These are phyloP conservation scores for Choiromyces venosus DNA, from an alignment of 495 filamentous ascomycete genomes.

Conservation along the genomic window DNA sequence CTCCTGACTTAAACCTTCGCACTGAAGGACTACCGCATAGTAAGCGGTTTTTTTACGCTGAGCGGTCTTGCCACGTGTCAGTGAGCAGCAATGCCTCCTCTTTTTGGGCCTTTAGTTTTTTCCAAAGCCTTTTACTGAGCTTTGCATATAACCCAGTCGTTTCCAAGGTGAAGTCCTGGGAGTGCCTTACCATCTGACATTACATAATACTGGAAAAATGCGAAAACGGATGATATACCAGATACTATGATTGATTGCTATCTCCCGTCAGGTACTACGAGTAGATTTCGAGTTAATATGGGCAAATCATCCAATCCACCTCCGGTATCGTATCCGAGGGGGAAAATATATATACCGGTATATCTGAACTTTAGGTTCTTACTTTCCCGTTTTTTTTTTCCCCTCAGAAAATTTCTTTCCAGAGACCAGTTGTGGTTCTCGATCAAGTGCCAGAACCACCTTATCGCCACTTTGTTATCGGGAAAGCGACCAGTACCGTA, in stretches of 20 bases:
- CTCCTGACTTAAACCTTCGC: not conserved
- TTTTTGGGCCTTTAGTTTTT: not conserved
- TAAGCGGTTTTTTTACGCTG: too few relatives aligned
- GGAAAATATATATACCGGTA: too few relatives aligned
- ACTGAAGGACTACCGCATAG: not conserved
- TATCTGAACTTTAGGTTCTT: too few relatives aligned
- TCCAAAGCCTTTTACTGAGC: not conserved
- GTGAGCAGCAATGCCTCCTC: not conserved
- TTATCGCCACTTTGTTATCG: not conserved
- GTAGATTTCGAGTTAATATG: not conserved
- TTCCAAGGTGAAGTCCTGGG: not conserved
- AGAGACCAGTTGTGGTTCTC: not conserved
- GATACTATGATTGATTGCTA: not conserved
- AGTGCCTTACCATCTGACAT: not conserved
- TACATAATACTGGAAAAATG: not conserved
- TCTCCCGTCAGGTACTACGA: not conserved
- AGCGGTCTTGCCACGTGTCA: not conserved
- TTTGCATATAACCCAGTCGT: not conserved
- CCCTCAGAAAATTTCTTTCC: not conserved
- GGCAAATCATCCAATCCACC: not conserved
- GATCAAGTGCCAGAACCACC: not conserved
- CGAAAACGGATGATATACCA: not conserved
- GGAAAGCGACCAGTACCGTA: not conserved
- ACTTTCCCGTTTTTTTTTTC: not conserved
- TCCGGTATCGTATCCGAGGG: not conserved